Evolutionary conservation across 805 yeast species (phyloP).

Genomic region (Kurtzmaniella cleridarum): DNA sequence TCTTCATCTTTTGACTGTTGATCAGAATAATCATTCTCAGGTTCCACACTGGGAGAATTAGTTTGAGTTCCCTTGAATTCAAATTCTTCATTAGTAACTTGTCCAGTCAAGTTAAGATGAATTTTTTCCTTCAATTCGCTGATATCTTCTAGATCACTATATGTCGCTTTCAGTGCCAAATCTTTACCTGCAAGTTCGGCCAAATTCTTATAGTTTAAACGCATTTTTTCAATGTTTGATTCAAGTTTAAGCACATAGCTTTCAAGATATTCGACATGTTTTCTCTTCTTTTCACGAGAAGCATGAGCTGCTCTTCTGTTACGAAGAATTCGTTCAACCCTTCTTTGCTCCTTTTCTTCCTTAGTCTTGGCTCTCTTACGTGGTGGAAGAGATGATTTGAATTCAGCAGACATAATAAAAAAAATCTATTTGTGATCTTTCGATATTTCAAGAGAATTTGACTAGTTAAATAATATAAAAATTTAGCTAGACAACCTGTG

Average conservation of each 20-base stretch:
- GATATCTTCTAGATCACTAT: slow-evolving; percentile 11
- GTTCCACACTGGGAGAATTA: slow-evolving; percentile 4
- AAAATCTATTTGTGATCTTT: not conserved
- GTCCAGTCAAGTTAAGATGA: slow-evolving; percentile 16
- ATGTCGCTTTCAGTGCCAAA: slow-evolving; percentile 3
- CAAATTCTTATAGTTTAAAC: slow-evolving; percentile 19
- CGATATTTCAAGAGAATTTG: not conserved
- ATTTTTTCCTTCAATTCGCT: slow-evolving; percentile 21
- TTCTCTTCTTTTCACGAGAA: slow-evolving; percentile 91
- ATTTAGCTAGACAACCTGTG: too few species aligned
- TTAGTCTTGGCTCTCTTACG: slow-evolving; percentile 94
- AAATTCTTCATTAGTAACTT: too few species aligned
- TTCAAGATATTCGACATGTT: slow-evolving; percentile 84
- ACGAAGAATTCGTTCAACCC: slow-evolving; percentile 86
- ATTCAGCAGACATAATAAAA: slow-evolving; percentile 11
- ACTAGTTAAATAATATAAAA: not conserved
- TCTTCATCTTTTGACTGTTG: slow-evolving; percentile 8
- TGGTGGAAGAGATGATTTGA: slow-evolving; percentile 67
- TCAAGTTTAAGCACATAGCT: slow-evolving; percentile 44
- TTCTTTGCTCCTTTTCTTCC: slow-evolving; percentile 95
- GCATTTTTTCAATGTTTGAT: slow-evolving; percentile 20
- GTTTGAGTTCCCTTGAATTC: not conserved
- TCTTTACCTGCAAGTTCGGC: slow-evolving; percentile 8
- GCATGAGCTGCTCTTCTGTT: slow-evolving; percentile 98
- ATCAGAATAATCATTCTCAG: slow-evolving; percentile 9